These are phyloP conservation scores for Pythium brachiatum DNA, from an alignment of 352 stramenopile species.

Conservation along the genomic window DNA sequence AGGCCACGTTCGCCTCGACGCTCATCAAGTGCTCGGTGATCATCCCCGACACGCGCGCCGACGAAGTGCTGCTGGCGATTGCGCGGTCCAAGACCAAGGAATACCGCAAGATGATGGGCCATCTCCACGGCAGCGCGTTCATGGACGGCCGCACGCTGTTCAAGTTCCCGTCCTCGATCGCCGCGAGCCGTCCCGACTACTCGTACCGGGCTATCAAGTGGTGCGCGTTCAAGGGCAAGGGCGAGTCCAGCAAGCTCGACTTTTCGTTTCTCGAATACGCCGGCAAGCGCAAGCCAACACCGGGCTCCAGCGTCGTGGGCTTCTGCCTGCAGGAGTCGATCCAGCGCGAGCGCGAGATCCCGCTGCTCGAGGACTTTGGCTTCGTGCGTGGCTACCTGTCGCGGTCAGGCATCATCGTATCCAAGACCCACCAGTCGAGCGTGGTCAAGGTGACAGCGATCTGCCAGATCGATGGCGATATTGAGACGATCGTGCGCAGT, in stretches of 20 bases:
- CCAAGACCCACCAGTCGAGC: conserved; percentile 55
- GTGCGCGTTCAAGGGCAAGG: conserved; percentile 47
- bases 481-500: conserved; percentile 39
- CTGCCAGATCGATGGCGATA: conserved; percentile 67
- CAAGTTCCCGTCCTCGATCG: conserved; percentile 50
- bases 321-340: conserved; percentile 79
- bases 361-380: conserved; percentile 57
- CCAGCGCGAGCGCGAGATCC: conserved; percentile 54
- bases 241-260: conserved; percentile 49
- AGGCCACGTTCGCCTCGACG: conserved; percentile 41
- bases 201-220: conserved; percentile 79
- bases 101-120: conserved; percentile 49
- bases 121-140: conserved; percentile 60
- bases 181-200: conserved; percentile 39
- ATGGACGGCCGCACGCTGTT: conserved; percentile 64
- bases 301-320: conserved; percentile 56
- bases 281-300: conserved; percentile 46
- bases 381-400: conserved; percentile 53
- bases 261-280: conserved; percentile 79
- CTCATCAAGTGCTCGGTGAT: conserved; percentile 66
- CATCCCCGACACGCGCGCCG: conserved; percentile 41
- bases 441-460: conserved; percentile 63
- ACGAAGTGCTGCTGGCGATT: conserved; percentile 56
- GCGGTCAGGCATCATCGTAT: conserved; percentile 64
- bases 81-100: conserved; percentile 63